Percentiles rank a stretch among this genome's conserved stretches.
These are phyloP conservation scores for Otatea glauca DNA, from an alignment of 176 grass and related monocot species.

Conservation along the genomic window DNA sequence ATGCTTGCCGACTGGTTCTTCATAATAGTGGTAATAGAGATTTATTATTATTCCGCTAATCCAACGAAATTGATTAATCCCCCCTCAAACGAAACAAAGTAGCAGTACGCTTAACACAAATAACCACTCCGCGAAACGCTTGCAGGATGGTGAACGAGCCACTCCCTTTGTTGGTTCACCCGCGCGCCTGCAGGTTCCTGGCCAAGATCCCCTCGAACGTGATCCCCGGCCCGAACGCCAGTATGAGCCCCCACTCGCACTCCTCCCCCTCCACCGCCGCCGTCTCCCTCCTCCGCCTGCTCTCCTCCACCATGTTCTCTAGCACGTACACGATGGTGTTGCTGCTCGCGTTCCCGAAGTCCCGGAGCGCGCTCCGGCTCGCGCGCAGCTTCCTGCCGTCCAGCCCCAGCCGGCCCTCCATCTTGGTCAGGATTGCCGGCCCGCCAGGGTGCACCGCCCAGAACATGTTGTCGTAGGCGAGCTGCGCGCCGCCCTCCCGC, in stretches of 20 bases:
- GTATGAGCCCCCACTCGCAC: conserved; percentile 77
- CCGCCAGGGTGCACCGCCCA: conserved; percentile 86
- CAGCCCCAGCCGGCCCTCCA: conserved; percentile 59
- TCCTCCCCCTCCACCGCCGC: conserved; percentile 43
- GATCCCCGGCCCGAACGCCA: conserved; percentile 83
- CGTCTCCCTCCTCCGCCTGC: conserved; percentile 45
- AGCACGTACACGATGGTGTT: conserved; percentile 84
- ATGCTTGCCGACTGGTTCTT: no score
- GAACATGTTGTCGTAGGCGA: conserved; percentile 64
- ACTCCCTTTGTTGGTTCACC: not conserved
- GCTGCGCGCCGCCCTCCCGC: not conserved
- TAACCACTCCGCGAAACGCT: no score
- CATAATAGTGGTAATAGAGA: no score
- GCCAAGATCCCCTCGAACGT: conserved; percentile 90
- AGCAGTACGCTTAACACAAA: no score
- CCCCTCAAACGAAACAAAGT: no score
- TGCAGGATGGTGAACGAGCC: not conserved
- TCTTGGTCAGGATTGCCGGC: conserved; percentile 78
- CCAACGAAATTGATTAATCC: no score
- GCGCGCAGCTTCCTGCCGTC: conserved; percentile 58
- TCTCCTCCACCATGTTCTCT: conserved; percentile 80
- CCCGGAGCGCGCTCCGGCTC: conserved; percentile 65
- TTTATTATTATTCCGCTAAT: no score
- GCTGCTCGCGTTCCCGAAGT: conserved; percentile 87
- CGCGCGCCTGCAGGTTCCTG: conserved; percentile 51